Conservation (phyloP, 1,139 yeast genomes). For the Candida mesenterica region DNA sequence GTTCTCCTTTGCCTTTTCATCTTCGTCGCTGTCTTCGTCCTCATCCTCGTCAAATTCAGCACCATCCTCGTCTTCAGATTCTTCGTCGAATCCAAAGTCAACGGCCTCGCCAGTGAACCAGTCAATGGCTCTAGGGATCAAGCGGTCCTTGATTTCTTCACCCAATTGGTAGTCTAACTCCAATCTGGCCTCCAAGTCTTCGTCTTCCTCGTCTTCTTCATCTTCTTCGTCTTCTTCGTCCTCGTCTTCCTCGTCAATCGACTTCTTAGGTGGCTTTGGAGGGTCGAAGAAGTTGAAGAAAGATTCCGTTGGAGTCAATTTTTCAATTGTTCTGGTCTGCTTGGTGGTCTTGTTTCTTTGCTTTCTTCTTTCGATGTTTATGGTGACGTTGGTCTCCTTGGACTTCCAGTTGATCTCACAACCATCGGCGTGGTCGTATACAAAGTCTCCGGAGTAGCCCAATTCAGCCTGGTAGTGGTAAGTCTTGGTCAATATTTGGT, state of each 20-base stretch:
- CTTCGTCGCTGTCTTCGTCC: constrained; percentile 48
- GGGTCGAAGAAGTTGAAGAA: constrained; percentile 96
- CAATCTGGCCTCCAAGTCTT: constrained; percentile 77
- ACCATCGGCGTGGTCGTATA: constrained; percentile 96
- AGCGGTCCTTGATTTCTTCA: constrained; percentile 92
- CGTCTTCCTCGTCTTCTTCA: constrained; percentile 58
- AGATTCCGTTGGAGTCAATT: constrained; percentile 87
- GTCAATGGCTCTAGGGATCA: constrained; percentile 93
- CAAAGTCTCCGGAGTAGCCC: constrained; percentile 94
- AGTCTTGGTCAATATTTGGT: constrained; percentile 72
- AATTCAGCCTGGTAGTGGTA: constrained; percentile 93
- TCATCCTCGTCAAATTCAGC: constrained; percentile 39
- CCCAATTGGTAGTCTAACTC: constrained; percentile 95
- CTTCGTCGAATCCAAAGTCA: constrained; percentile 49
- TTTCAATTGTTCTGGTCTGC: constrained; percentile 95
- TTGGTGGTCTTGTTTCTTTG: constrained; percentile 97
- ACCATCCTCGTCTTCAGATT: constrained; percentile 46
- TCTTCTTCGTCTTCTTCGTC: constrained; percentile 31
- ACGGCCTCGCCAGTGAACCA: constrained; percentile 99
- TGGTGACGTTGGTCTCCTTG: constrained; percentile 80
- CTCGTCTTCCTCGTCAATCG: constrained; percentile 45
- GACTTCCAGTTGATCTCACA: constrained; percentile 80
- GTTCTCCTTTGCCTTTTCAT: constrained; percentile 46
- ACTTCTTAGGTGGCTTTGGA: constrained; percentile 67
- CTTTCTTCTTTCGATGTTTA: constrained; percentile 87